phyloP scores from a whole-genome alignment of 2,329 filamentous ascomycete species.

The Amesomyces nigricolor region DNA sequence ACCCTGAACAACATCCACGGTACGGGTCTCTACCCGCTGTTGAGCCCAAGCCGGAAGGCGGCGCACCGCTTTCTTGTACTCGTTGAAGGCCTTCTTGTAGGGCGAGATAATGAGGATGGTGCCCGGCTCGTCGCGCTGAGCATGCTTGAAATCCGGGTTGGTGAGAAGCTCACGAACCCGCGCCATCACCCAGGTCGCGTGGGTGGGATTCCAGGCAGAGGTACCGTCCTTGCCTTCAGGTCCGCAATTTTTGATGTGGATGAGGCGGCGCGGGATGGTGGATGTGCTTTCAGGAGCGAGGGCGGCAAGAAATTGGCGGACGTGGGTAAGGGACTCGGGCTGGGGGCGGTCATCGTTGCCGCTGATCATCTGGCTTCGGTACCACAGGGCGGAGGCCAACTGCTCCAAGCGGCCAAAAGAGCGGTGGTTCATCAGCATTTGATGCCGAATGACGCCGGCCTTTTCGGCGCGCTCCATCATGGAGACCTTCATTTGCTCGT shows the following conservation, averaged over 20 bases:
- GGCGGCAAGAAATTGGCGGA: background rate
- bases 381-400: slow-evolving; percentile 37
- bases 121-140: slow-evolving; percentile 24
- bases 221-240: slow-evolving; percentile 18
- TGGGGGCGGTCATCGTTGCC: background rate
- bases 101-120: slow-evolving; percentile 42
- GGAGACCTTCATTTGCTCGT: slow-evolving; percentile 8
- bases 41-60: slow-evolving; percentile 26
- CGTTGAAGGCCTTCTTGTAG: slow-evolving; percentile 35
- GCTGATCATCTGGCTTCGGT: slow-evolving; percentile 31
- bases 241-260: slow-evolving; percentile 26
- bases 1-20: slow-evolving; percentile 42
- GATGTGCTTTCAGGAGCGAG: slow-evolving; percentile 8
- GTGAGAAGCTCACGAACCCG: slow-evolving; percentile 24
- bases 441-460: background rate
- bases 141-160: slow-evolving; percentile 31
- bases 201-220: slow-evolving; percentile 38
- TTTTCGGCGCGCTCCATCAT: slow-evolving; percentile 14
- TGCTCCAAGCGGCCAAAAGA: slow-evolving; percentile 28
- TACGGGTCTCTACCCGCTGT: slow-evolving; percentile 36
- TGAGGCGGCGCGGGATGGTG: slow-evolving; percentile 35
- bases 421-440: slow-evolving; percentile 17
- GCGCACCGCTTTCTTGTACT: slow-evolving; percentile 31
- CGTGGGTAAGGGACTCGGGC: slow-evolving; percentile 17
- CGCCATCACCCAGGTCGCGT: slow-evolving; percentile 35